A percentile compares a stretch with the other conserved stretches of the same genome.
phyloP scores from a whole-genome alignment of 495 filamentous ascomycete genomes.

The Staphylotrichum longicolle region DNA sequence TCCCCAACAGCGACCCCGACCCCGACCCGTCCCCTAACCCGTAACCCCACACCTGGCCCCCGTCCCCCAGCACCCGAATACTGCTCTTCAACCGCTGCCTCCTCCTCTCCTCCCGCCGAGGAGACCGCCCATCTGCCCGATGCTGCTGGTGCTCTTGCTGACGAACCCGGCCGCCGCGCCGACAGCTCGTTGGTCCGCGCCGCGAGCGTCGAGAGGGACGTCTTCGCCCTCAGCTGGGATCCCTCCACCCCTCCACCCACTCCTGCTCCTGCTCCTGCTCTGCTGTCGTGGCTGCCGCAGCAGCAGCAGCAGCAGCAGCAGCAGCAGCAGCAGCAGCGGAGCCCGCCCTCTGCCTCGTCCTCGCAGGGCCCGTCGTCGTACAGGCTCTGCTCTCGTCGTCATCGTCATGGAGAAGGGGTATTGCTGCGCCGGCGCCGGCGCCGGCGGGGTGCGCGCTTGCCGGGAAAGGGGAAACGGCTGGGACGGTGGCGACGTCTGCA shows the following conservation, averaged over 20 bases:
- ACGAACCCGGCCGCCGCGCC: neutral
- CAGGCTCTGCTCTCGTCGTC: too few species aligned
- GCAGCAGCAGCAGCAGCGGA: too few species aligned
- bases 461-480: too few species aligned
- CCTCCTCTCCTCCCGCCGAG: constrained; percentile 13
- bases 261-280: constrained; percentile 2
- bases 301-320: too few species aligned
- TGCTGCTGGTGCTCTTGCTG: neutral
- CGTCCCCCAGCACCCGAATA: constrained; percentile 20
- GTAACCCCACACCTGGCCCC: constrained; percentile 9
- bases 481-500: neutral
- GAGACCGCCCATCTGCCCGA: too few species aligned
- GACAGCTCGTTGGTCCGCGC: neutral
- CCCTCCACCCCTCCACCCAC: too few species aligned
- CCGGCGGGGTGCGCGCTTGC: too few species aligned
- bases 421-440: too few species aligned
- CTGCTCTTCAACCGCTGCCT: constrained; percentile 24
- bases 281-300: neutral
- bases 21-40: neutral
- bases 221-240: neutral
- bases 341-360: too few species aligned
- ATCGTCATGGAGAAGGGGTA: too few species aligned
- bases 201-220: constrained; percentile 2
- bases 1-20: constrained; percentile 1
- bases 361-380: too few species aligned